Evolutionary conservation across 75 land plant genomes (phyloP).

Genomic region (Gnetum montanum): DNA sequence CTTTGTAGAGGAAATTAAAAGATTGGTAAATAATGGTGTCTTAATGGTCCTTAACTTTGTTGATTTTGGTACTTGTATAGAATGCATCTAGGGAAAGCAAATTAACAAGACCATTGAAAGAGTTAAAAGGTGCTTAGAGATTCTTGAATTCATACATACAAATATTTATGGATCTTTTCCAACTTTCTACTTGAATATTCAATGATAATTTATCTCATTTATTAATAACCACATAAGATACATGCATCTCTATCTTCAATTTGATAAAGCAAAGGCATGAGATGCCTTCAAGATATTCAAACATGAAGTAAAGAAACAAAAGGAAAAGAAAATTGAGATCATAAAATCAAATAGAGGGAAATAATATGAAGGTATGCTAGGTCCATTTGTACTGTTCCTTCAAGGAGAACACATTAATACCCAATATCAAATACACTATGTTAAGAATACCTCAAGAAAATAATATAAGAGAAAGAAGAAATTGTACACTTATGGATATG

Average conservation of each 20-base stretch:
- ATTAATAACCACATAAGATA: constrained; percentile 8
- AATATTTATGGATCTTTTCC: constrained; percentile 9
- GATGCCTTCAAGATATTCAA: constrained; percentile 8
- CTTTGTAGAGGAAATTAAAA: constrained; percentile 1
- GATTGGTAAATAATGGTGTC: too few species aligned
- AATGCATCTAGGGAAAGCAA: constrained; percentile 17
- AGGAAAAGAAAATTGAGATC: too few species aligned
- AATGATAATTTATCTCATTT: constrained; percentile 13
- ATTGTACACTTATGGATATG: too few species aligned
- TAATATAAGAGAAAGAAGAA: constrained; percentile 1
- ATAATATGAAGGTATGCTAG: background rate
- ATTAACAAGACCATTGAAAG: constrained; percentile 4
- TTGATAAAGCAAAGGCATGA: constrained; percentile 2
- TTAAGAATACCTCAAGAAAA: constrained; percentile 1
- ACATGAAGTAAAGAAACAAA: constrained; percentile 7
- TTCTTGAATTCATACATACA: constrained; percentile 9
- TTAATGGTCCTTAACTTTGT: too few species aligned
- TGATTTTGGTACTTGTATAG: constrained; percentile 6
- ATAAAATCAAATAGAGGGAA: background rate
- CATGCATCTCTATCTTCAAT: constrained; percentile 6
- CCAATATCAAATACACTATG: background rate
- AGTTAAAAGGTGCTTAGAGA: constrained; percentile 9
- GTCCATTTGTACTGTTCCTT: background rate
- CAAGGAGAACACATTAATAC: too few species aligned
- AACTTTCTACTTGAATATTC: background rate